Conservation (phyloP, 257 asterid species). For the Nicotiana paniculata region DNA sequence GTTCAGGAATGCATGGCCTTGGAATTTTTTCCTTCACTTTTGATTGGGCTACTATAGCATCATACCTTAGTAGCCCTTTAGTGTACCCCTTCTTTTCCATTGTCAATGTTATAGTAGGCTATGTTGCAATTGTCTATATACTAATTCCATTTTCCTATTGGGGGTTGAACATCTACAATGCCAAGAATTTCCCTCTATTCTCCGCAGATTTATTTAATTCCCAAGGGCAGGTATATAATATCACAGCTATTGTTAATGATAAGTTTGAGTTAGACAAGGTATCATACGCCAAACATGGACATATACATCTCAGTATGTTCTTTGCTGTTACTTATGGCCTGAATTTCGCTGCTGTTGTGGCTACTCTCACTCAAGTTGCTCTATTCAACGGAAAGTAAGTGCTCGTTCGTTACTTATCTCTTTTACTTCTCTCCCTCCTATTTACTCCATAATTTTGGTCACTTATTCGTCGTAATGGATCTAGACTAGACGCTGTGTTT, state of each 20-base stretch:
- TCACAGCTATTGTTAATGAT: conserved; percentile 51
- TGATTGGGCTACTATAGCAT: conserved; percentile 56
- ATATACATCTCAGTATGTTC: conserved; percentile 40
- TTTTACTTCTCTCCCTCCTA: neutral
- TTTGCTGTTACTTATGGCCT: conserved; percentile 54
- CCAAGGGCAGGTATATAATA: conserved; percentile 34
- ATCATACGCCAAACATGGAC: conserved; percentile 37
- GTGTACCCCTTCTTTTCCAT: conserved; percentile 65
- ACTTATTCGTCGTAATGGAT: neutral
- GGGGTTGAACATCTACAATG: conserved; percentile 51
- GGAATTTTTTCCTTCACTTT: conserved; percentile 55
- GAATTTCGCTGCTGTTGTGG: conserved; percentile 50
- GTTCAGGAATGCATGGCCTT: conserved; percentile 64
- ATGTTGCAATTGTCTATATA: conserved; percentile 25
- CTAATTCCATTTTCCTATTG: conserved; percentile 50
- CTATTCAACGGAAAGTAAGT: conserved; percentile 66
- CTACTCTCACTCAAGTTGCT: conserved; percentile 65
- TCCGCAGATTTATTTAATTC: conserved; percentile 33
- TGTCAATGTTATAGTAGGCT: conserved; percentile 47
- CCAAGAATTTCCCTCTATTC: conserved; percentile 49
- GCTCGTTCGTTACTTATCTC: neutral
- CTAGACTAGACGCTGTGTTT: neutral
- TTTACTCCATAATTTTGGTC: neutral
- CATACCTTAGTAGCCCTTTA: conserved; percentile 55
- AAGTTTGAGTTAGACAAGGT: conserved; percentile 47